phyloP scores from a whole-genome alignment of 1,284 basidiomycete genomes.

The Peniophora sp. region DNA sequence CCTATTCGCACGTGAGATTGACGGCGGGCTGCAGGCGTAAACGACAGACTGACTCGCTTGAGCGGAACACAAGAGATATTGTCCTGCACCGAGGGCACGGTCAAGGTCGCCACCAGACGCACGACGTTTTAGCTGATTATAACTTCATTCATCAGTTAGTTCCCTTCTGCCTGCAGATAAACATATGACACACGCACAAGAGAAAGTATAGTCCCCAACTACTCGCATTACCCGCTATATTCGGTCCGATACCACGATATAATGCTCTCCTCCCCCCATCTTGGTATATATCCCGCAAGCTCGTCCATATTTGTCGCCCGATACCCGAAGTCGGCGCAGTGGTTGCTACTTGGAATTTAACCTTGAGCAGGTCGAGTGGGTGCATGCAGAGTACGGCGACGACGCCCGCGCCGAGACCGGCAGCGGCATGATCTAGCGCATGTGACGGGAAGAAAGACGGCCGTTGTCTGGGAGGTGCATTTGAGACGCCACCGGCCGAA shows the following conservation, averaged over 20 bases:
- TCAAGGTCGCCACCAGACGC: slow-evolving; percentile 52
- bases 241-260: slow-evolving; percentile 87
- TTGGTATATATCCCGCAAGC: slow-evolving; percentile 68
- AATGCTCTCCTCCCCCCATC: slow-evolving; percentile 80
- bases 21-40: slow-evolving; percentile 1
- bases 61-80: slow-evolving; percentile 87
- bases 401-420: slow-evolving; percentile 90
- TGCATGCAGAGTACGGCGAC: slow-evolving; percentile 96
- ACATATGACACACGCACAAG: slow-evolving; percentile 59
- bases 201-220: slow-evolving; percentile 98
- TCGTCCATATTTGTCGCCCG: slow-evolving; percentile 73
- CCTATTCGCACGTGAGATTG: slow-evolving; percentile 37
- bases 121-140: slow-evolving; percentile 88
- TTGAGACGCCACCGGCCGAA: background rate
- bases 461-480: slow-evolving; percentile 3
- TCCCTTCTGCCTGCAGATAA: background rate
- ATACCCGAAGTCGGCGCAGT: slow-evolving; percentile 51
- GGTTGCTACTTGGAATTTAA: slow-evolving; percentile 91
- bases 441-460: slow-evolving; percentile 70
- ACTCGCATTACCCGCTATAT: slow-evolving; percentile 93
- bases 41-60: slow-evolving; percentile 75
- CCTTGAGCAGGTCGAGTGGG: slow-evolving; percentile 93
- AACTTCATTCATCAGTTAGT: slow-evolving; percentile 48
- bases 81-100: slow-evolving; percentile 60
- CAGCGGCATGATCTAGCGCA: slow-evolving; percentile 86